These are phyloP conservation scores for Herpetomonas samuelpessoai DNA, from an alignment of 208 protist species.

Conservation along the genomic window DNA sequence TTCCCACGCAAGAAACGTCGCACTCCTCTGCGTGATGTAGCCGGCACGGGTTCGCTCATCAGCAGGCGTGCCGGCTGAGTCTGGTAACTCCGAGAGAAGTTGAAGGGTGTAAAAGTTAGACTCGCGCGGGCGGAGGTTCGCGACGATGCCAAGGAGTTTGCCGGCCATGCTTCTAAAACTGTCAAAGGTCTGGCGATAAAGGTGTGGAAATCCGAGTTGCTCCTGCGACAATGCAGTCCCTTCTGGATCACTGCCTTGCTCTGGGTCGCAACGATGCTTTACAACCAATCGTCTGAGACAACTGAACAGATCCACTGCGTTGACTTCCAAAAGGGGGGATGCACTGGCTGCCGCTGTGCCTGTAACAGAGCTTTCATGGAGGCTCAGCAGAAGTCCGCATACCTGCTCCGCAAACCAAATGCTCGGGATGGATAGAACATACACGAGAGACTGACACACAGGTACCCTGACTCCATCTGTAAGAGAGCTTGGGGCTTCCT, in stretches of 20 bases:
- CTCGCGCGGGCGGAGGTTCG: not conserved
- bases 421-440: slow-evolving; percentile 24
- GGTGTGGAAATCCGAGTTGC: not conserved
- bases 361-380: not conserved
- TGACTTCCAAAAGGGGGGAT: not conserved
- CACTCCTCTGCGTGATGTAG: slow-evolving; percentile 70
- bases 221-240: not conserved
- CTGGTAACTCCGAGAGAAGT: slow-evolving; percentile 35
- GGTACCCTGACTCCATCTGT: too few species aligned
- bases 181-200: not conserved
- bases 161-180: not conserved
- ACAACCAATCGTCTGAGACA: not conserved
- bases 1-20: slow-evolving; percentile 73
- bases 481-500: slow-evolving; percentile 14
- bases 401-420: slow-evolving; percentile 20
- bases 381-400: slow-evolving; percentile 16
- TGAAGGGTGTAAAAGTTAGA: slow-evolving; percentile 44
- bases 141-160: not conserved
- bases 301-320: not conserved
- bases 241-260: not conserved
- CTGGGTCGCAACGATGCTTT: not conserved
- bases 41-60: slow-evolving; percentile 61
- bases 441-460: slow-evolving; percentile 16
- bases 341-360: too few species aligned
- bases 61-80: slow-evolving; percentile 34